These are phyloP conservation scores for Leucocoprinus leucothites DNA, from an alignment of 768 basidiomycete genomes.

Conservation along the genomic window DNA sequence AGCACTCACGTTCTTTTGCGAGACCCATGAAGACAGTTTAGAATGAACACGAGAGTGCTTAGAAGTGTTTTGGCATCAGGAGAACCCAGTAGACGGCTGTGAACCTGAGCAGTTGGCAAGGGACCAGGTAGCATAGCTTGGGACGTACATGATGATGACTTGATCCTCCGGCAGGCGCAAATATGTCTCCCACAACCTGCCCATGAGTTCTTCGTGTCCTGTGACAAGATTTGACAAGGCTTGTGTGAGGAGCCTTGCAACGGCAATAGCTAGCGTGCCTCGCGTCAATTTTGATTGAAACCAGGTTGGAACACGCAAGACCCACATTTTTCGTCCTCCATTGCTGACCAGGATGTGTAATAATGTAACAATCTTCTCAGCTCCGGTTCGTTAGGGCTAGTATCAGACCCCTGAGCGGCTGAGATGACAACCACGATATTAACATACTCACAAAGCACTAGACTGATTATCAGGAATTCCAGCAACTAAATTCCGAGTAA, in stretches of 20 bases:
- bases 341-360: slow-evolving; percentile 74
- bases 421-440: slow-evolving; percentile 5
- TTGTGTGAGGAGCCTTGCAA: slow-evolving; percentile 70
- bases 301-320: neutral
- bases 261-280: slow-evolving; percentile 49
- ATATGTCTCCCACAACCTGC: slow-evolving; percentile 62
- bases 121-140: slow-evolving; percentile 8
- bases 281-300: slow-evolving; percentile 5
- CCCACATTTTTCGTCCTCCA: slow-evolving; percentile 59
- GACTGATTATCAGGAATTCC: slow-evolving; percentile 70
- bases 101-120: slow-evolving; percentile 13
- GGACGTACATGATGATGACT: slow-evolving; percentile 66
- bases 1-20: slow-evolving; percentile 50
- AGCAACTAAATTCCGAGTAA: slow-evolving; percentile 84
- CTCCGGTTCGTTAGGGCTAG: slow-evolving; percentile 67
- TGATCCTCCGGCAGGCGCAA: slow-evolving; percentile 69
- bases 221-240: slow-evolving; percentile 84
- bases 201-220: slow-evolving; percentile 54
- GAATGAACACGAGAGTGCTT: slow-evolving; percentile 64
- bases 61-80: slow-evolving; percentile 60
- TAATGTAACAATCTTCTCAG: slow-evolving; percentile 67
- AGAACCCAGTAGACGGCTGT: slow-evolving; percentile 56
- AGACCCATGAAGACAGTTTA: slow-evolving; percentile 67
- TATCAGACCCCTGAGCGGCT: slow-evolving; percentile 7
- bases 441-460: slow-evolving; percentile 65